Conservation (phyloP, 2,329 filamentous ascomycete genomes). For the Seiridium unicorne region DNA sequence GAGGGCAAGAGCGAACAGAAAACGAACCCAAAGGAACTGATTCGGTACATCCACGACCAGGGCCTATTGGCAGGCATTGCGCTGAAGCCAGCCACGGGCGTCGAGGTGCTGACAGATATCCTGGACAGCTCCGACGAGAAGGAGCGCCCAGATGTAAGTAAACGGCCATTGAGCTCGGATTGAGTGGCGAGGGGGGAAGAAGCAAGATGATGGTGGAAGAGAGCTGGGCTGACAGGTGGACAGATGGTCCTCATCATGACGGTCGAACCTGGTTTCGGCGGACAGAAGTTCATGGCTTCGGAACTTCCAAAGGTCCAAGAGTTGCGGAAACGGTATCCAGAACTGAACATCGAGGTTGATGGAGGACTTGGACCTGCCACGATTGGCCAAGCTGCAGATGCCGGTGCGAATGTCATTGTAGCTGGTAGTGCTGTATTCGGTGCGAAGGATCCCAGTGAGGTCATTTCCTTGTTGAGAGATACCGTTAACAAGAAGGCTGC, state of each 20-base stretch:
- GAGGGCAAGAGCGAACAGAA: slow-evolving; percentile 65
- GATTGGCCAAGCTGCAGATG: slow-evolving; percentile 90
- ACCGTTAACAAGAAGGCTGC: slow-evolving; percentile 65
- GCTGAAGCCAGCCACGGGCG: slow-evolving; percentile 88
- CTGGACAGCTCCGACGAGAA: slow-evolving; percentile 69
- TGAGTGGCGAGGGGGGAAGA: neutral
- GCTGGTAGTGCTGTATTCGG: slow-evolving; percentile 95
- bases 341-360: slow-evolving; percentile 96
- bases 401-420: slow-evolving; percentile 96
- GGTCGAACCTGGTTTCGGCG: slow-evolving; percentile 94
- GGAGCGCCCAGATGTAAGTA: slow-evolving; percentile 83
- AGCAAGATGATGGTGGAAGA: no score
- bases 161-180: no score
- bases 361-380: slow-evolving; percentile 86
- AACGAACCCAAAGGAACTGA: slow-evolving; percentile 81
- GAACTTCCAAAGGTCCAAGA: slow-evolving; percentile 92
- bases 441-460: slow-evolving; percentile 80
- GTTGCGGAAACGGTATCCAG: slow-evolving; percentile 79
- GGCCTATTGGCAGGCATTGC: slow-evolving; percentile 92
- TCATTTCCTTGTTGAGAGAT: slow-evolving; percentile 78
- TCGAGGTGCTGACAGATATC: slow-evolving; percentile 90
- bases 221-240: no score
- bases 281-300: slow-evolving; percentile 97
- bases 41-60: slow-evolving; percentile 84
- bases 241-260: slow-evolving; percentile 99